Conservation (phyloP, 1,284 basidiomycete species). For the Stereum hirsutum region DNA sequence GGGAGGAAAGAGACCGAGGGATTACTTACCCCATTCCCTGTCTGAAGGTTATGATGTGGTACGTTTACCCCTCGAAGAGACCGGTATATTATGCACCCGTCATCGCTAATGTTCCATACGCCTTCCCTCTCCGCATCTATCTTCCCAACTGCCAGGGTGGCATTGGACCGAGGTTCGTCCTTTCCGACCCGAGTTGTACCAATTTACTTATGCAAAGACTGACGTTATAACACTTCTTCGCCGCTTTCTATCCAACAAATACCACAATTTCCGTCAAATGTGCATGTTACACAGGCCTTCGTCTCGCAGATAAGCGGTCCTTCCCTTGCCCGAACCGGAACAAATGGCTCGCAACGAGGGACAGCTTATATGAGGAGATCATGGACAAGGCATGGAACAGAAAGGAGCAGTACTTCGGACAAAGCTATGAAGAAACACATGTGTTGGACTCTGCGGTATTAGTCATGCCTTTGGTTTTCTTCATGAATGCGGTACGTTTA, state of each 20-base stretch:
- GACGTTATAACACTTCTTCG: not conserved
- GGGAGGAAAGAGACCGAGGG: not conserved
- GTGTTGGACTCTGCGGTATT: constrained; percentile 68
- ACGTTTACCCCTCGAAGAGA: constrained; percentile 12
- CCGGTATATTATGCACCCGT: not conserved
- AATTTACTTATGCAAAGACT: not conserved
- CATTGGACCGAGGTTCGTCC: constrained; percentile 70
- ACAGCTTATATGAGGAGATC: constrained; percentile 78
- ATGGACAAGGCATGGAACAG: constrained; percentile 77
- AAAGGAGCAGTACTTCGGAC: constrained; percentile 58
- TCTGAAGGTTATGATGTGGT: constrained; percentile 90
- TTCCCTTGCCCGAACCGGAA: constrained; percentile 63
- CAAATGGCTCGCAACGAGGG: constrained; percentile 70
- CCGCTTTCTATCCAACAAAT: not conserved
- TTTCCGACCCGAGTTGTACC: not conserved
- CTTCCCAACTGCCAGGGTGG: constrained; percentile 51
- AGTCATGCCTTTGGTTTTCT: constrained; percentile 85
- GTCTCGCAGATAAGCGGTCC: constrained; percentile 84
- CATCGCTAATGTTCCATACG: constrained; percentile 1
- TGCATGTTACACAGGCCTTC: too few species aligned
- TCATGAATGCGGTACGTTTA: constrained; percentile 48
- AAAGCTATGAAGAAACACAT: constrained; percentile 69
- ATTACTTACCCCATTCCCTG: not conserved
- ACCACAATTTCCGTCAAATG: too few species aligned
- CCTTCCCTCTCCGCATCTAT: constrained; percentile 5